Base-by-base conservation (phyloP, 1,139 yeast species). In the Candida tropicalis region DNA sequence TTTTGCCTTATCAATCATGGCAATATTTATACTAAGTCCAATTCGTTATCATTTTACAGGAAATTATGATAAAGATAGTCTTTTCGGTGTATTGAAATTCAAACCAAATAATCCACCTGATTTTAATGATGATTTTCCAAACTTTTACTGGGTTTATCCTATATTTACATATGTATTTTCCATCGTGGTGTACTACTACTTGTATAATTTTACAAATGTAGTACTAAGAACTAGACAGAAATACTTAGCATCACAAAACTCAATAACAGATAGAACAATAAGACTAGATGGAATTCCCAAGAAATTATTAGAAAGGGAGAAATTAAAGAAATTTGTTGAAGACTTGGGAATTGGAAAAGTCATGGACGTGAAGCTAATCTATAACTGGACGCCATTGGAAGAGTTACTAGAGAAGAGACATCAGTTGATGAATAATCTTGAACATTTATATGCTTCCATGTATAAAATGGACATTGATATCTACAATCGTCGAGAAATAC, bases 211-310 rank as follows among this genome's bases (percentile, higher is more conserved):
- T 53, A 88, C 97, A 0, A 74, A 76, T 47, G 70, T 76, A 45
- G 89, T 93, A 32, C 84, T 91, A 23, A 72, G 75, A 45, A 83
- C 87, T 16, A 76, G 99, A 45, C 99, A 93, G 60, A 73, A 75
- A 51, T 87, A 87, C 59, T 69, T 93, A 52, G 98, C 98, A 0
- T 79, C 82, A 40, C 98, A 91, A 60, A 86, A 87, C 60, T 85
- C 97, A 5, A 79, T 93, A 43, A 90, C 98, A 0, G 99, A 93
- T 69, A 73, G 97, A 56, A 93, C 99, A 0, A 87, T 93, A 43
- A 71, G 95, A 46, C 64, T 93, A 20, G 86, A 95, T 35, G 98
- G 98, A 0, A 88, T 93, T n/a, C 86, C 86, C 0, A 66, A 62
- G 38, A 59, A 64, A 38, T 57, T 79, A 47, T 54, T 71, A 43